Conservation (phyloP, 139 green algal genomes). For the Tetraselmis striata region DNA sequence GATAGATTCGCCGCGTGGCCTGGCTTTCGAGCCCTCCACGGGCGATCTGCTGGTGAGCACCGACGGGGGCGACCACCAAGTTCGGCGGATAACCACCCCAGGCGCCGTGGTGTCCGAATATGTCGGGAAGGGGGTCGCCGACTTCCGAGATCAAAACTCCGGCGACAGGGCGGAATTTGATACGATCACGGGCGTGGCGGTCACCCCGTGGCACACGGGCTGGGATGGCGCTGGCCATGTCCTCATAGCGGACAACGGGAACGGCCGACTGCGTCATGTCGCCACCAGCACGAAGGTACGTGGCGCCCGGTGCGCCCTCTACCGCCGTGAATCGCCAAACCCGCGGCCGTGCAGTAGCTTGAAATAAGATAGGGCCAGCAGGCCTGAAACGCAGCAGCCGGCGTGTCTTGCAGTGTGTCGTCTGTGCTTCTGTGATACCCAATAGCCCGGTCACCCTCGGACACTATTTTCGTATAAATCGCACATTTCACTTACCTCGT, state of each 20-base stretch:
- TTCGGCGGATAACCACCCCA: neutral
- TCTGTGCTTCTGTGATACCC: neutral
- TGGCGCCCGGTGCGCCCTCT: neutral
- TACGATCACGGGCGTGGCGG: neutral
- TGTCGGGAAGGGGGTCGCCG: neutral
- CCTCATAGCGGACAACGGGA: neutral
- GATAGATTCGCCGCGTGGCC: neutral
- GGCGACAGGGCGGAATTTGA: neutral
- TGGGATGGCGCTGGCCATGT: neutral
- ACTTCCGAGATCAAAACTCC: neutral
- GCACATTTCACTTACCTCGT: neutral
- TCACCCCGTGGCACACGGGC: neutral
- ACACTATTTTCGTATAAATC: no score
- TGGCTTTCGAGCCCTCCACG: neutral
- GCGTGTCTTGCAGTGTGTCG: neutral
- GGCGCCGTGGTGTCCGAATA: neutral
- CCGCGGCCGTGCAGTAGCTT: no score
- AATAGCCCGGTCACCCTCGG: no score
- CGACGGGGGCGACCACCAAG: neutral
- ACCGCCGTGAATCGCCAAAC: neutral
- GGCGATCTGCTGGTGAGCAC: neutral
- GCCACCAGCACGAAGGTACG: neutral
- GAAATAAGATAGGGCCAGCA: no score
- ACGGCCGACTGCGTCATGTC: neutral
- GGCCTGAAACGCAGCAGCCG: neutral